Evolutionary conservation across 2,329 filamentous ascomycete species (phyloP).

Genomic region (Gnomoniopsis smithogilvyi): DNA sequence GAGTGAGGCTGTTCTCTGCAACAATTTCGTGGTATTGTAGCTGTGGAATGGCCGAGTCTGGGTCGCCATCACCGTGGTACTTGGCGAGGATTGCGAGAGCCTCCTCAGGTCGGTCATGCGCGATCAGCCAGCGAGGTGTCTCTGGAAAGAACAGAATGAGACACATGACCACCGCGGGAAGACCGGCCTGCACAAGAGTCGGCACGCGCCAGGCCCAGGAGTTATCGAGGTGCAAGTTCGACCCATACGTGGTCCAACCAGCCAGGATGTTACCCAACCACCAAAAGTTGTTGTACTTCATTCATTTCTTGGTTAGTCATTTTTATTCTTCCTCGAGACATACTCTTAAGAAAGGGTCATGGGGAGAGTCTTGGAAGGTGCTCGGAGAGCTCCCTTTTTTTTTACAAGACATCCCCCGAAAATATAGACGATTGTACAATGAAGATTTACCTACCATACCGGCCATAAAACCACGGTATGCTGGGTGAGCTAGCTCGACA

Average conservation of each 20-base stretch:
- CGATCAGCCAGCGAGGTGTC: slow-evolving; percentile 30
- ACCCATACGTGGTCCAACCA: slow-evolving; percentile 45
- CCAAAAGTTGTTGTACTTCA: slow-evolving; percentile 40
- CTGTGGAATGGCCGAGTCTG: slow-evolving; percentile 35
- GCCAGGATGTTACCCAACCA: slow-evolving; percentile 48
- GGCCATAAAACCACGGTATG: slow-evolving; percentile 40
- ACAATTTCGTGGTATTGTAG: slow-evolving; percentile 39
- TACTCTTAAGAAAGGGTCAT: too few species aligned
- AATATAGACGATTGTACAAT: too few species aligned
- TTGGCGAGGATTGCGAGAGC: slow-evolving; percentile 29
- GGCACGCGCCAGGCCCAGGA: slow-evolving; percentile 37
- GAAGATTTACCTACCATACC: slow-evolving; percentile 22
- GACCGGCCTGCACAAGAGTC: slow-evolving; percentile 41
- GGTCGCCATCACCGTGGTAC: slow-evolving; percentile 37
- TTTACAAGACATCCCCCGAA: too few species aligned
- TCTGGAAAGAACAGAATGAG: slow-evolving; percentile 30
- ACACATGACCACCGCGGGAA: slow-evolving; percentile 35
- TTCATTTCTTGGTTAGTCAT: too few species aligned
- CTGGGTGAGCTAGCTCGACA: slow-evolving; percentile 36
- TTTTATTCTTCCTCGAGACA: too few species aligned
- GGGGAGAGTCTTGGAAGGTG: too few species aligned
- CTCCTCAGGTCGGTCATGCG: slow-evolving; percentile 27
- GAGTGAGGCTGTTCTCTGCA: slow-evolving; percentile 36
- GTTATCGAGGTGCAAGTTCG: slow-evolving; percentile 32
- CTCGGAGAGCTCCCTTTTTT: too few species aligned